phyloP scores from a whole-genome alignment of 306 rosid genomes.

The Alnus glutinosa region DNA sequence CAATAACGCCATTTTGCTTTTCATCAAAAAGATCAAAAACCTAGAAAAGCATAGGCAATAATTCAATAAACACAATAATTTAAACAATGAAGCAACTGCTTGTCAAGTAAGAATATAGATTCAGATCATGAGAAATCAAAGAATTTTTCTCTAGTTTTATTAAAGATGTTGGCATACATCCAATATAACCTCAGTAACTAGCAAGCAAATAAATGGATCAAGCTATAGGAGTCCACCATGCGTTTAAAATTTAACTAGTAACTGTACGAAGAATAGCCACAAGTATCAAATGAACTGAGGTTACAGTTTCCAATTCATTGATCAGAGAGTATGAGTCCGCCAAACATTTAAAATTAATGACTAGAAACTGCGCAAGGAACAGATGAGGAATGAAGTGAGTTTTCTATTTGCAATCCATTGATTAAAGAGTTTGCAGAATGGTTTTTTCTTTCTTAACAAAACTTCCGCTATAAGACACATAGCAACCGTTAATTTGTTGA shows the following conservation, averaged over 20 bases:
- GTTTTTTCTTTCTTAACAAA: not conserved
- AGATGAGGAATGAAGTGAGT: too few relatives aligned
- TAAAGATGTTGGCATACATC: not conserved
- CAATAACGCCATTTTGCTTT: conserved; percentile 77
- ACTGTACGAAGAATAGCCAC: not conserved
- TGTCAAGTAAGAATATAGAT: not conserved
- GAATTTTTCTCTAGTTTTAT: not conserved
- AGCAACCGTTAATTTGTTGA: not conserved
- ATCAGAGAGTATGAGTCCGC: too few relatives aligned
- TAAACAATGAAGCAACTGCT: conserved; percentile 4
- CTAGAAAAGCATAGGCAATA: conserved; percentile 33
- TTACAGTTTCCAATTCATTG: too few relatives aligned
- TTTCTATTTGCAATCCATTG: not conserved
- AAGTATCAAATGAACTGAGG: not conserved
- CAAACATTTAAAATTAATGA: too few relatives aligned
- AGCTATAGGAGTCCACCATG: not conserved
- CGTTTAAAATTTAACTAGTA: not conserved
- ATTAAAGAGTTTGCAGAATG: not conserved
- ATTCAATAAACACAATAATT: conserved; percentile 3
- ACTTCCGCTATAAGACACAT: not conserved
- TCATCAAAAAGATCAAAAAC: conserved; percentile 81
- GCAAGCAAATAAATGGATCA: too few relatives aligned
- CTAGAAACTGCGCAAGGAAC: too few relatives aligned
- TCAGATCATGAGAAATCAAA: not conserved
- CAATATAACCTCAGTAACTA: not conserved